A percentile compares a stretch with the other conserved stretches of the same genome.
phyloP scores from a whole-genome alignment of 805 yeast genomes.

The Yarrowia sp. region DNA sequence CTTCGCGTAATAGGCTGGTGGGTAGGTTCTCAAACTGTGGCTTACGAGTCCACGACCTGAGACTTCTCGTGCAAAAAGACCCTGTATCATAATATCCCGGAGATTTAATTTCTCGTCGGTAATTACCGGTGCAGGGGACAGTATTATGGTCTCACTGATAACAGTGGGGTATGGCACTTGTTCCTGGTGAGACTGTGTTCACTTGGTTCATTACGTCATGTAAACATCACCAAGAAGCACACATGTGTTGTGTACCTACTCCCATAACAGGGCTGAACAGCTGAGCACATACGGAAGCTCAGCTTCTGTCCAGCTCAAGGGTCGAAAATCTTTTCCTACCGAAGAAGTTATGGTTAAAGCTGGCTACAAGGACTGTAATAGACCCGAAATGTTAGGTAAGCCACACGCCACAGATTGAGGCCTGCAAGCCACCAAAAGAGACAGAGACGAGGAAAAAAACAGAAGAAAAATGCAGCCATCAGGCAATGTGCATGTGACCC shows the following conservation, averaged over 20 bases:
- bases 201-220: background rate
- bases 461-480: background rate
- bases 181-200: too few species aligned
- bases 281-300: too few species aligned
- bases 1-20: slow-evolving; percentile 9
- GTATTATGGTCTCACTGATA: background rate
- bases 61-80: slow-evolving; percentile 28
- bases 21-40: slow-evolving; percentile 6
- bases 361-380: slow-evolving; percentile 2
- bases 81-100: slow-evolving; percentile 30
- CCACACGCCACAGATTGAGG: slow-evolving; percentile 25
- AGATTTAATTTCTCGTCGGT: slow-evolving; percentile 1
- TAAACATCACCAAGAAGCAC: background rate
- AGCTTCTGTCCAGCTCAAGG: background rate
- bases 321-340: slow-evolving; percentile 1
- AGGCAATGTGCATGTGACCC: slow-evolving; percentile 7
- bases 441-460: slow-evolving; percentile 1
- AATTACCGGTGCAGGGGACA: background rate
- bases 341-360: slow-evolving; percentile 23
- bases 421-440: slow-evolving; percentile 21
- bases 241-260: too few species aligned
- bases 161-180: background rate
- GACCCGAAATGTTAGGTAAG: slow-evolving; percentile 34
- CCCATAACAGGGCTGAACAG: background rate
- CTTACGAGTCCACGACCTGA: background rate